Evolutionary conservation across 192 early-diverging fungal genomes (phyloP).

Genomic region (Coemansia sp.): DNA sequence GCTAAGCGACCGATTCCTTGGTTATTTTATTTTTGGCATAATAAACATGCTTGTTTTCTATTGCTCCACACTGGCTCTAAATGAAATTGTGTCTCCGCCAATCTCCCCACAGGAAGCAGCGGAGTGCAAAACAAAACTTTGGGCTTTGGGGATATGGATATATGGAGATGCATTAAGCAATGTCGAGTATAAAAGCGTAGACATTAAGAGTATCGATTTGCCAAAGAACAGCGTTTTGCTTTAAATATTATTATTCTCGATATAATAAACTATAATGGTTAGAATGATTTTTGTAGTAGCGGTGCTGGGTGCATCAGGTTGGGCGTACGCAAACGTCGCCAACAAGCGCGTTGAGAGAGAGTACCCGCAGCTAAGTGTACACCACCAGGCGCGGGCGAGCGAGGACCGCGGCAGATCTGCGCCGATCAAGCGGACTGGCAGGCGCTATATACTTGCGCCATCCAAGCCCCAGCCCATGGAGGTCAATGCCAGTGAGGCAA

Average conservation of each 20-base stretch:
- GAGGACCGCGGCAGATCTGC: background rate
- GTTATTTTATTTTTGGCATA: no score
- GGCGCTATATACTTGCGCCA: background rate
- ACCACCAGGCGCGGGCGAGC: slow-evolving; percentile 7
- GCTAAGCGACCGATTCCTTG: background rate
- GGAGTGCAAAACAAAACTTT: no score
- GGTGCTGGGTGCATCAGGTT: slow-evolving; percentile 1
- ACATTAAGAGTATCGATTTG: no score
- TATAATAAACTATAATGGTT: background rate
- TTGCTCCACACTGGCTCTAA: no score
- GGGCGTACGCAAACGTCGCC: background rate
- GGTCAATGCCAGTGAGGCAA: slow-evolving; percentile 8
- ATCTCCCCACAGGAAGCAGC: no score
- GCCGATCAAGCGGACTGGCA: background rate
- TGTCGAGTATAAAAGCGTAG: no score
- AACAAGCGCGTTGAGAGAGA: slow-evolving; percentile 1
- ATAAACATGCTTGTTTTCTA: no score
- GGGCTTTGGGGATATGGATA: no score
- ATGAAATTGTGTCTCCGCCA: no score
- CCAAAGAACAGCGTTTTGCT: no score
- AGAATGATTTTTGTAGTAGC: background rate
- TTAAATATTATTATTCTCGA: no score
- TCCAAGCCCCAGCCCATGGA: background rate
- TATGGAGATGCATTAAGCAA: no score
- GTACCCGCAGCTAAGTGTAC: background rate